Conservation (phyloP, 2,329 filamentous ascomycete species). For the Hortaea sp. region DNA sequence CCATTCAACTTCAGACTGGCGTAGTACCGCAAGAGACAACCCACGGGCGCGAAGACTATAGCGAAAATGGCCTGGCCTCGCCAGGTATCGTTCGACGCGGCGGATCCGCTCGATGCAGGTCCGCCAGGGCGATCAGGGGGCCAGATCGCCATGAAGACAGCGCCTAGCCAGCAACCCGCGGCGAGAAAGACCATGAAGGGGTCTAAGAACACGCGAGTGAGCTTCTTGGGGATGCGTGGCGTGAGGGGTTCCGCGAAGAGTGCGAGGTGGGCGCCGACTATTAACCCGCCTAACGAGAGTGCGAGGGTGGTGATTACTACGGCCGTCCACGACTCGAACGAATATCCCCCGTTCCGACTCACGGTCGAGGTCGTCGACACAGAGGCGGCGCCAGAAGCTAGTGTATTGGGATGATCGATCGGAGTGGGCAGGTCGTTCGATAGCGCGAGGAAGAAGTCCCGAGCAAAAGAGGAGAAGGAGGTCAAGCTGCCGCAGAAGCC, state of each 20-base stretch:
- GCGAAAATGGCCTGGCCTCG: constrained; percentile 66
- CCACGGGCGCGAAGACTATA: constrained; percentile 71
- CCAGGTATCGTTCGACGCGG: constrained; percentile 51
- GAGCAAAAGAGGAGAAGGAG: constrained; percentile 76
- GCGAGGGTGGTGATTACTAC: constrained; percentile 63
- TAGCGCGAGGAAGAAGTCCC: constrained; percentile 68
- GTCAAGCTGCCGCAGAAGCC: constrained; percentile 87
- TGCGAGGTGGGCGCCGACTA: constrained; percentile 66
- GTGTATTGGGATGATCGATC: constrained; percentile 28
- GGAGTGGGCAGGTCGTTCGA: constrained; percentile 60
- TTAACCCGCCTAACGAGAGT: constrained; percentile 59
- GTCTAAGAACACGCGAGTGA: constrained; percentile 55
- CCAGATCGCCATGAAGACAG: constrained; percentile 59
- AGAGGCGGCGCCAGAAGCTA: constrained; percentile 6
- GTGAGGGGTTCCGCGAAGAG: constrained; percentile 47
- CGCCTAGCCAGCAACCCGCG: constrained; percentile 67
- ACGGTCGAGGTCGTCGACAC: constrained; percentile 19
- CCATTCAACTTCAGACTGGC: constrained; percentile 61
- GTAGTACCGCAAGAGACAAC: constrained; percentile 68
- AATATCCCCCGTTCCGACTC: constrained; percentile 62
- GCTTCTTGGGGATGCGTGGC: constrained; percentile 49
- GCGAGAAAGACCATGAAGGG: constrained; percentile 53
- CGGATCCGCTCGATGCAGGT: constrained; percentile 19
- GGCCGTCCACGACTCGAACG: constrained; percentile 69
- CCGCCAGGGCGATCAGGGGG: constrained; percentile 49